phyloP scores from a whole-genome alignment of 768 basidiomycete species.

The Tylopilus rubrobrunneus region DNA sequence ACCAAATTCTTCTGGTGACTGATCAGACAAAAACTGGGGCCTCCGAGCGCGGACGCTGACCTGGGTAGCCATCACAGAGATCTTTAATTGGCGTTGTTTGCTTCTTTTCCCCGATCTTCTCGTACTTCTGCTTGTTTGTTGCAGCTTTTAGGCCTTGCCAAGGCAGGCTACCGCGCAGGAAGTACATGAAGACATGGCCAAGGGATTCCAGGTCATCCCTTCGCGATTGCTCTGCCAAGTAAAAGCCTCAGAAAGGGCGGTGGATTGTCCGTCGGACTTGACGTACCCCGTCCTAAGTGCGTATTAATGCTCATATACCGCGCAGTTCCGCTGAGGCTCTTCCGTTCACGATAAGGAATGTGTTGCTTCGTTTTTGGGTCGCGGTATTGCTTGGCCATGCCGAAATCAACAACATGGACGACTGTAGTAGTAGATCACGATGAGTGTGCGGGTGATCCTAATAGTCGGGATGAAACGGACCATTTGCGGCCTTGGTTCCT shows the following conservation, averaged over 20 bases:
- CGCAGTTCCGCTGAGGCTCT: slow-evolving; percentile 94
- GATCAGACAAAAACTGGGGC: slow-evolving; percentile 6
- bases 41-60: slow-evolving; percentile 39
- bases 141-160: slow-evolving; percentile 99
- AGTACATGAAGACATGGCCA: slow-evolving; percentile 99
- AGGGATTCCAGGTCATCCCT: slow-evolving; percentile 98
- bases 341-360: slow-evolving; percentile 97
- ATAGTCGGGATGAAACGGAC: slow-evolving; percentile 35
- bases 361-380: slow-evolving; percentile 99
- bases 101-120: slow-evolving; percentile 99
- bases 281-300: slow-evolving; percentile 88
- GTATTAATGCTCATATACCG: slow-evolving; percentile 99
- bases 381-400: slow-evolving; percentile 99
- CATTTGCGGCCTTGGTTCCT: slow-evolving; percentile 83
- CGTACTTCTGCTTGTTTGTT: slow-evolving; percentile 99
- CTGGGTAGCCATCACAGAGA: slow-evolving; percentile 92
- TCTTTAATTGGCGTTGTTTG: slow-evolving; percentile 98
- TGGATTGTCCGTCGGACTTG: background rate
- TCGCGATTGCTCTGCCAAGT: slow-evolving; percentile 71
- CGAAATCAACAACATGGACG: slow-evolving; percentile 96
- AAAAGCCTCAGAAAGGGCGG: slow-evolving; percentile 7
- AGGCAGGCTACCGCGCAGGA: slow-evolving; percentile 91
- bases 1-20: slow-evolving; percentile 82
- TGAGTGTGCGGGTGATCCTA: background rate
- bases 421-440: slow-evolving; percentile 38